Base-by-base conservation (phyloP, 495 filamentous ascomycete species). In the Podospora pseudopauciseta region DNA sequence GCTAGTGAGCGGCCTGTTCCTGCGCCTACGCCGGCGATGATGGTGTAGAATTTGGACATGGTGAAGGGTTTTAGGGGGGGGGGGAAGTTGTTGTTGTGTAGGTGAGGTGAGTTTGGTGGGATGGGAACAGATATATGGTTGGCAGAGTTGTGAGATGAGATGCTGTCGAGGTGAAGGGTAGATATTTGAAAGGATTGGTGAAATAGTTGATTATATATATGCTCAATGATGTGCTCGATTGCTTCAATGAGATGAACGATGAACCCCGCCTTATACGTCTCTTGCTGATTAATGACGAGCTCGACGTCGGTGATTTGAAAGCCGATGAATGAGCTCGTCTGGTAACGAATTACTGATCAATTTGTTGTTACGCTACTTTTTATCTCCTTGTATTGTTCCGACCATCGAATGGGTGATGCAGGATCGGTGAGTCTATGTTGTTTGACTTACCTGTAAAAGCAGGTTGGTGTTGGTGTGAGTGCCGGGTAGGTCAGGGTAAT, bases 1-100 rank as follows among this genome's bases (percentile, higher is more conserved):
- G 92, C 91, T 26, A 92, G 74, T 28, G 86, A 76, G 61, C 78
- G 75, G 64, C 81, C 80, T 0, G 90, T 92, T 66, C 91, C 91
- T 49, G 88, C 82, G 23, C 91, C 91, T 49, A 90, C 90, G 59
- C 91, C 91, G 64, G 90, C 91, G 70, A 94, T 84, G 67, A 93
- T 82, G 64, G 90, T 90, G 76, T 90, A 85, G 70, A 85, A 78
- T 7, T 73, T 79, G 67, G 83, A 69, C 77, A 80, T 83, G 13
- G 19, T 64, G 4, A 32, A 5, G 19, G 53, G 15, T 5, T 44
- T 23, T 0, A 20, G 0, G 20, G 20, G 20, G 18, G 32, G 49
- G 39, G n/a, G 2, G 59, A 34, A 34, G 64, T 34, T 18, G 53
- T 11, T 13, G 7, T 11, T 9, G 13, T 32, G 30, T 4, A 7